Evolutionary conservation across 2,329 filamentous ascomycete genomes (phyloP).

Genomic region (Fusarium foetens): DNA sequence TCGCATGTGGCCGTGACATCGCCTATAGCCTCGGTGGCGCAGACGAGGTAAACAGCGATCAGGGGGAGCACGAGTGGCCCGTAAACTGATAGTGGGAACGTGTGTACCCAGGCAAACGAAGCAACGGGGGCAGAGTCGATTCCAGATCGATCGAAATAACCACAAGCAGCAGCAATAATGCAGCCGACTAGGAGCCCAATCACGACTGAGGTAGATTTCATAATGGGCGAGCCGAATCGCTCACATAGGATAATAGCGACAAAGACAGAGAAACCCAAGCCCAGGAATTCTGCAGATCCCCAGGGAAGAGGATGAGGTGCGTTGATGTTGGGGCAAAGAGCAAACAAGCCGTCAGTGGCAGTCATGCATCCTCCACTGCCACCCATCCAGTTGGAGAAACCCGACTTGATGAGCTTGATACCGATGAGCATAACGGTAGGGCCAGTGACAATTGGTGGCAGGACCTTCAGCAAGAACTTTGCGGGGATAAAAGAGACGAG

Average conservation of each 20-base stretch:
- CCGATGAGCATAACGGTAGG: conserved; percentile 78
- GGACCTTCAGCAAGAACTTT: conserved; percentile 73
- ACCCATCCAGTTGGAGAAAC: conserved; percentile 82
- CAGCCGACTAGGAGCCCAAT: conserved; percentile 79
- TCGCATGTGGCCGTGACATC: conserved; percentile 86
- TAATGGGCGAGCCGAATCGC: conserved; percentile 82
- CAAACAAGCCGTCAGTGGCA: conserved; percentile 66
- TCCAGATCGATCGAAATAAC: conserved; percentile 79
- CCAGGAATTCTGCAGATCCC: conserved; percentile 82
- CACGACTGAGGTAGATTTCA: conserved; percentile 83
- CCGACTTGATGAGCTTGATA: conserved; percentile 75
- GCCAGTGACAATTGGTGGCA: conserved; percentile 82
- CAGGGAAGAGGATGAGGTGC: conserved; percentile 79
- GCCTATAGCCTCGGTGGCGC: conserved; percentile 82
- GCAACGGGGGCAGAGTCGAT: conserved; percentile 77
- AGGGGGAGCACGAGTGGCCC: conserved; percentile 78
- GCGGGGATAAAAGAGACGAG: conserved; percentile 79
- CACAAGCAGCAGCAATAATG: conserved; percentile 79
- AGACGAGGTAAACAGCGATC: conserved; percentile 75
- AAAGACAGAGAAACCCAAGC: conserved; percentile 82
- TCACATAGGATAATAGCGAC: conserved; percentile 82
- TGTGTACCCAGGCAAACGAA: conserved; percentile 83
- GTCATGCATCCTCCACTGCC: conserved; percentile 69
- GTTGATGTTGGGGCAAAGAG: conserved; percentile 71
- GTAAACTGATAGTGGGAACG: conserved; percentile 77